Conservation (phyloP, 352 stramenopile genomes). For the Phytopythium litorale region DNA sequence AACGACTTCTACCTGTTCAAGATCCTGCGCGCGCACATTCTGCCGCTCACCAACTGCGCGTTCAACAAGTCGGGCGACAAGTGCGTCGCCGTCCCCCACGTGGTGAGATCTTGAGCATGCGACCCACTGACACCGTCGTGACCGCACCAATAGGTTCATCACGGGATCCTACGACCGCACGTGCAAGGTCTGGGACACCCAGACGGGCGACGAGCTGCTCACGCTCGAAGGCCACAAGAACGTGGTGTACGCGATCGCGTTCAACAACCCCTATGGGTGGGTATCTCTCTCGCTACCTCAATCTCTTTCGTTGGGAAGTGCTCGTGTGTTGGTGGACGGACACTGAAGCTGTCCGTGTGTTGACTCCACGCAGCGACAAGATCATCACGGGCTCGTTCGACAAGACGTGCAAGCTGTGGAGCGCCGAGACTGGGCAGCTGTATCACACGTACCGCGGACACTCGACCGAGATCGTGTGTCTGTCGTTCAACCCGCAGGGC, state of each 20-base stretch:
- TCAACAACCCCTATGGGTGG: slow-evolving; percentile 95
- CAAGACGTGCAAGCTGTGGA: slow-evolving; percentile 97
- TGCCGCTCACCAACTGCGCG: slow-evolving; percentile 95
- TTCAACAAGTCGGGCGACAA: slow-evolving; percentile 97
- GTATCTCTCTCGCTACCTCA: neutral
- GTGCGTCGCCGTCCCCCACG: slow-evolving; percentile 18
- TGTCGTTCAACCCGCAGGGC: slow-evolving; percentile 94
- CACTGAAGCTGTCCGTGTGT: too few species aligned
- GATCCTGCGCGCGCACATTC: slow-evolving; percentile 93
- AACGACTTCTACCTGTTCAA: slow-evolving; percentile 97
- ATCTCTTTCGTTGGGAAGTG: neutral
- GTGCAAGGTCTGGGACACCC: slow-evolving; percentile 95
- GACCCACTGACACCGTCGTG: neutral
- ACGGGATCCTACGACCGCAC: slow-evolving; percentile 95
- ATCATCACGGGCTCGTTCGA: slow-evolving; percentile 96
- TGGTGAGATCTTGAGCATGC: too few species aligned
- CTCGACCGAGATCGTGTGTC: slow-evolving; percentile 94
- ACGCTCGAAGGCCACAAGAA: slow-evolving; percentile 95
- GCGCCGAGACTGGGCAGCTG: slow-evolving; percentile 89
- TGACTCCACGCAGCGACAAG: slow-evolving; percentile 61
- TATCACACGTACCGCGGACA: slow-evolving; percentile 95
- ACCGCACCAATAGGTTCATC: slow-evolving; percentile 77
- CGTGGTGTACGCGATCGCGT: slow-evolving; percentile 95
- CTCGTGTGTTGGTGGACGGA: too few species aligned
- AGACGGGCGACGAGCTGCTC: slow-evolving; percentile 91